Percentiles rank a stretch among this genome's conserved stretches.
Evolutionary conservation across 306 rosid genomes (phyloP).

Genomic region (Dryas octopetala): DNA sequence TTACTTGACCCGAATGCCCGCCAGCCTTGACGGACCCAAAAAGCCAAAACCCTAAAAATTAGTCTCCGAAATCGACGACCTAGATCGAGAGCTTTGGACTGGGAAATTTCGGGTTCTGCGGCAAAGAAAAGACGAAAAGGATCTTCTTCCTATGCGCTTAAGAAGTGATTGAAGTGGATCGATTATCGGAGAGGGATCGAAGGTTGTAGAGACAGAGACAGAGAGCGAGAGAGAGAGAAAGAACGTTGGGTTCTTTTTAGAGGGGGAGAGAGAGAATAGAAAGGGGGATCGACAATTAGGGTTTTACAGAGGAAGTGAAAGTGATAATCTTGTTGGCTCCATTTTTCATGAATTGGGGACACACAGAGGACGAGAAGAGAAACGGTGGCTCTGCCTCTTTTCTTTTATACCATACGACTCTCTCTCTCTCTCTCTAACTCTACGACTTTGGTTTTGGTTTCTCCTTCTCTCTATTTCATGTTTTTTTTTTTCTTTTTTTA

Average conservation of each 20-base stretch:
- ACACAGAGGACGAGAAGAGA: not conserved
- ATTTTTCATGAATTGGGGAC: constrained; percentile 8
- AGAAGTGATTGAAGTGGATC: constrained; percentile 33
- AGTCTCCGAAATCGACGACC: constrained; percentile 11
- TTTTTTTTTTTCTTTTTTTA: not conserved
- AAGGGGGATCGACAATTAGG: constrained; percentile 54
- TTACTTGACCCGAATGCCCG: constrained; percentile 55
- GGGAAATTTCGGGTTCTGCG: not conserved
- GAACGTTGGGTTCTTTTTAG: constrained; percentile 8
- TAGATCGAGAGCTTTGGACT: constrained; percentile 39
- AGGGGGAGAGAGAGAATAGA: not conserved
- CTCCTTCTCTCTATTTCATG: not conserved
- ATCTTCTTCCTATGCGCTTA: not conserved
- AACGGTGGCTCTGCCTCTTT: not conserved
- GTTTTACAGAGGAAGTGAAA: constrained; percentile 63
- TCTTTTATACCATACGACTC: constrained; percentile 11
- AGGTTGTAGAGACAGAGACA: constrained; percentile 21
- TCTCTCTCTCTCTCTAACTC: not conserved
- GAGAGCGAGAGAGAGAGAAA: constrained; percentile 4
- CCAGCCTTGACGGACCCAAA: constrained; percentile 60
- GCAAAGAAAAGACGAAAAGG: not conserved
- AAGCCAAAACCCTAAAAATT: constrained; percentile 32
- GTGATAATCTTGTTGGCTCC: constrained; percentile 37
- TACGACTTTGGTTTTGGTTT: not conserved
- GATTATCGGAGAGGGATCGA: constrained; percentile 36